Evolutionary conservation across 306 rosid species (phyloP).

Genomic region (Cicer bijugum): DNA sequence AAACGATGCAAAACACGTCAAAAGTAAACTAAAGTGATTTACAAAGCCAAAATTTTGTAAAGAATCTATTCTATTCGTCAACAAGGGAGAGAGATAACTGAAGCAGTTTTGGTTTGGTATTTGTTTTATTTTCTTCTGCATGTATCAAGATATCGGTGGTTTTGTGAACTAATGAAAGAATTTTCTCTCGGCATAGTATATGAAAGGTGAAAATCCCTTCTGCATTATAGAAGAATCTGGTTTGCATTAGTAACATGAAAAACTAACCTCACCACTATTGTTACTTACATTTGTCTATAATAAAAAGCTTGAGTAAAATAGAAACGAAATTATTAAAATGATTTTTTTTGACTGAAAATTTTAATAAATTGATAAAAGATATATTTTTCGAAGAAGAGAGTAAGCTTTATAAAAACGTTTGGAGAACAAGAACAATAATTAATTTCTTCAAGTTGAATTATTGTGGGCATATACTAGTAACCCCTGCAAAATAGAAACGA

Average conservation of each 20-base stretch:
- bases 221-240: neutral
- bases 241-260: neutral
- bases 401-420: conserved; percentile 1
- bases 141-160: conserved; percentile 15
- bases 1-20: conserved; percentile 4
- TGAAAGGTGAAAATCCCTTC: neutral
- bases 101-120: neutral
- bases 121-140: conserved; percentile 12
- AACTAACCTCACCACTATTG: too few species aligned
- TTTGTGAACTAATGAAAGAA: neutral
- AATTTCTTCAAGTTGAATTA: conserved; percentile 29
- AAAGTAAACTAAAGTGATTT: neutral
- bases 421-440: conserved; percentile 6
- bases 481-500: neutral
- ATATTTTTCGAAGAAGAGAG: neutral
- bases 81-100: neutral
- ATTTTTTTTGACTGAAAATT: neutral
- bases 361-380: neutral
- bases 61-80: conserved; percentile 1
- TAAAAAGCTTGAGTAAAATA: too few species aligned
- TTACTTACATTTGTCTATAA: too few species aligned
- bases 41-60: neutral
- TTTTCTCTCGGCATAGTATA: neutral
- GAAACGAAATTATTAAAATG: neutral
- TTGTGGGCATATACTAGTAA: conserved; percentile 44